A percentile compares a stretch with the other conserved stretches of the same genome.
Evolutionary conservation across 2,329 filamentous ascomycete species (phyloP).

Genomic region (Cladosporium sphaerospermum): DNA sequence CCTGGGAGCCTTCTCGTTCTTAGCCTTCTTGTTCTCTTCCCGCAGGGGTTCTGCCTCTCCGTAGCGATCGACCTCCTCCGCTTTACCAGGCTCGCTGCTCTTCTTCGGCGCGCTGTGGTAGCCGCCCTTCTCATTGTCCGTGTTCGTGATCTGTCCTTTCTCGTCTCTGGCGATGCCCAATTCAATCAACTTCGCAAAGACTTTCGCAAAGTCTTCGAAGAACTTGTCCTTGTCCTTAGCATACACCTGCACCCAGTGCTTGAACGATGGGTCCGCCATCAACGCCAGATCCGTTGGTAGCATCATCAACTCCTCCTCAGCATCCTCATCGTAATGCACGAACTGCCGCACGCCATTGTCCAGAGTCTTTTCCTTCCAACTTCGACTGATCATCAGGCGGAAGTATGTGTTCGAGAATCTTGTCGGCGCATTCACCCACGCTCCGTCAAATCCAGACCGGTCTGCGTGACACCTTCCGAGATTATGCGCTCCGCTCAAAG

Average conservation of each 20-base stretch:
- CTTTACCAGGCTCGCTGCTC: constrained; percentile 35
- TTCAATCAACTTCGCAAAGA: constrained; percentile 56
- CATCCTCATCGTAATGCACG: constrained; percentile 53
- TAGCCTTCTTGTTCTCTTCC: constrained; percentile 31
- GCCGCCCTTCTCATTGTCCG: constrained; percentile 52
- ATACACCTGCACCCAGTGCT: constrained; percentile 53
- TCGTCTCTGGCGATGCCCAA: constrained; percentile 53
- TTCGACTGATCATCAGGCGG: constrained; percentile 44
- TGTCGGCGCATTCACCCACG: constrained; percentile 48
- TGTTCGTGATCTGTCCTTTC: constrained; percentile 48
- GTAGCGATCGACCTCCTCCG: constrained; percentile 28
- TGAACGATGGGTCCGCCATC: constrained; percentile 48
- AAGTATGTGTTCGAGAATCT: constrained; percentile 55
- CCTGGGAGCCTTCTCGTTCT: constrained; percentile 24
- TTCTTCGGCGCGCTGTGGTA: constrained; percentile 55
- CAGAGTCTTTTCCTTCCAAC: constrained; percentile 51
- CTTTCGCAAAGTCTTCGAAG: constrained; percentile 54
- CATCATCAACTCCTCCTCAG: constrained; percentile 58
- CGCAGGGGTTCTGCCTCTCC: constrained; percentile 37
- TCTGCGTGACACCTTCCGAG: constrained; percentile 51
- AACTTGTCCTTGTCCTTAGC: constrained; percentile 56
- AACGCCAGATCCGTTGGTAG: constrained; percentile 58
- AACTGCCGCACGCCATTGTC: constrained; percentile 52
- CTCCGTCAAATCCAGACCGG: constrained; percentile 51
- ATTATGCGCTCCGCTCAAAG: constrained; percentile 51